Base-by-base conservation (phyloP, 805 yeast genomes). In the Tetrapisispora nanseiensis region DNA sequence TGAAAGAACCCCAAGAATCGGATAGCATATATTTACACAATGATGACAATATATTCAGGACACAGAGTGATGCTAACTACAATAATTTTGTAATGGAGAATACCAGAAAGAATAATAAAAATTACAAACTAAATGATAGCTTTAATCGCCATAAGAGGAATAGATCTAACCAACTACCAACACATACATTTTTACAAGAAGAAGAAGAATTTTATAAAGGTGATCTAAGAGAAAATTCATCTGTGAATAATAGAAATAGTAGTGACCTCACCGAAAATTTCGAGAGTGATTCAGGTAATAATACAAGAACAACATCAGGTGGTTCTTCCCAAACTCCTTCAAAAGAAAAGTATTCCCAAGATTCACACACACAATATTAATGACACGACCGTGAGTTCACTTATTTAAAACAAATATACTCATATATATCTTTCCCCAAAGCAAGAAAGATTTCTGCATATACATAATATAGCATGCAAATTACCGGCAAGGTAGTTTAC, bases 181-280 rank as follows among this genome's bases (percentile, higher is more conserved):
- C 46, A 16, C 46, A 44, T 28, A 44, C 44, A 15, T 33, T 49
- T 29, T 43, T 47, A 47, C 31, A 45, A 37, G 47, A 47, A 27
- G 52, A 49, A 43, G 50, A 47, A n/a, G 43, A 43, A 39, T 49
- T 38, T 27, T 49, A 49, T 27, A 7, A 15, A n/a, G 32, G 19
- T 5, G 16, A 18, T 12, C 22, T 26, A 3, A 13, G 8, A 11
- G 13, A 6, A 13, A 9, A 32, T 4, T 11, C 22, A 20, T 13
- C 16, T 6, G 18, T 9, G 3, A 10, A 12, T 6, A 29, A 29
- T 29, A 33, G n/a, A 11, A 23, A 13, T 22, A 22, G 6, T 23
- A n/a, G 7, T 33, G 6, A 15, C 11, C 5, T 11, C 4, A 6
- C 13, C 4, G 6, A 33, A 10, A 33, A 7, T n/a, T 15, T 18